Percentiles rank a stretch among this genome's conserved stretches.
Evolutionary conservation across 352 stramenopile genomes (phyloP).

Genomic region (Phytophthora fragariae): DNA sequence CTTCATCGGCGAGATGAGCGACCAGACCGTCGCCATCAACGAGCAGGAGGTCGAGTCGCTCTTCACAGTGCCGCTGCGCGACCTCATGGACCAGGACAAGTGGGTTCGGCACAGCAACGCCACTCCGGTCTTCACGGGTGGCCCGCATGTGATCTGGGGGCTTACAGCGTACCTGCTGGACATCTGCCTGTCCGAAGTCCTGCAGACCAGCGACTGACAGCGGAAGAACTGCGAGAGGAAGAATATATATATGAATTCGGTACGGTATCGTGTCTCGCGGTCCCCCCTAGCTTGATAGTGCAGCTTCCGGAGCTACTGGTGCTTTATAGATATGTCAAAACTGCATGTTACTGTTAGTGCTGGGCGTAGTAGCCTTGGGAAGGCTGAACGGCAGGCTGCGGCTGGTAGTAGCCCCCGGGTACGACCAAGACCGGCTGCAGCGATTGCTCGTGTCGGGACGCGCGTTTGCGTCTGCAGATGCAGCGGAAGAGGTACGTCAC

Average conservation of each 20-base stretch:
- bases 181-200: slow-evolving; percentile 80
- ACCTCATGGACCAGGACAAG: slow-evolving; percentile 87
- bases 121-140: slow-evolving; percentile 95
- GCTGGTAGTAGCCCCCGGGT: slow-evolving; percentile 43
- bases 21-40: slow-evolving; percentile 93
- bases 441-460: slow-evolving; percentile 30
- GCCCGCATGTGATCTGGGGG: slow-evolving; percentile 96
- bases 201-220: slow-evolving; percentile 49
- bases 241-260: slow-evolving; percentile 28
- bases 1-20: slow-evolving; percentile 94
- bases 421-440: slow-evolving; percentile 44
- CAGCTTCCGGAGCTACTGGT: slow-evolving; percentile 11
- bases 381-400: slow-evolving; percentile 35
- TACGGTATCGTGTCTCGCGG: slow-evolving; percentile 1
- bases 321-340: slow-evolving; percentile 40
- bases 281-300: background rate
- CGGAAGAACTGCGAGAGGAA: slow-evolving; percentile 16
- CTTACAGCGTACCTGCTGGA: slow-evolving; percentile 97
- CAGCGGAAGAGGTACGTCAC: slow-evolving; percentile 44
- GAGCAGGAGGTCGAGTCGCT: slow-evolving; percentile 95
- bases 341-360: slow-evolving; percentile 28
- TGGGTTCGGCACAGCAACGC: slow-evolving; percentile 83
- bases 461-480: slow-evolving; percentile 34
- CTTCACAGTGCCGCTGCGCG: slow-evolving; percentile 94
- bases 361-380: slow-evolving; percentile 44